A percentile compares a stretch with the other conserved stretches of the same genome.
phyloP scores from a whole-genome alignment of 495 filamentous ascomycete species.

The Lepraria neglecta region DNA sequence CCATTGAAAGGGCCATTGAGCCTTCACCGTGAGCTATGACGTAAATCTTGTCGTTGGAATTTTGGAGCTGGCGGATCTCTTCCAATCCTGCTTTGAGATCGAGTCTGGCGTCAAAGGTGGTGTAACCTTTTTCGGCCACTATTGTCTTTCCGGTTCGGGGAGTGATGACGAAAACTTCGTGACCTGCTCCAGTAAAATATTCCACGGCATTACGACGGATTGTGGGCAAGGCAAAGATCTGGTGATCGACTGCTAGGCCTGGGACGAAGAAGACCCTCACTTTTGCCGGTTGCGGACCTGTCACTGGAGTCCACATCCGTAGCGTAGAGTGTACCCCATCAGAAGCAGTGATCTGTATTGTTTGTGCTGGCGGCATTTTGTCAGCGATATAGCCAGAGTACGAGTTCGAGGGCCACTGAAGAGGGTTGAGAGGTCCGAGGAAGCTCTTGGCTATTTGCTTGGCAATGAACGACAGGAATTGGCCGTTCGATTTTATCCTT shows the following conservation, averaged over 20 bases:
- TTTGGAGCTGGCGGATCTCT: background rate
- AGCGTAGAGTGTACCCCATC: background rate
- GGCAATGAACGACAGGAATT: conserved; percentile 3
- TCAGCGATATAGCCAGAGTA: conserved; percentile 4
- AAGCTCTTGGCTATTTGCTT: conserved; percentile 3
- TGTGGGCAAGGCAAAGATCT: background rate
- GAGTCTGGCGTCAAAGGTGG: background rate
- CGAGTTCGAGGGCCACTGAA: background rate
- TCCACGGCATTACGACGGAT: background rate
- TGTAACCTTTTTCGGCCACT: background rate
- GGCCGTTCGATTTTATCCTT: background rate
- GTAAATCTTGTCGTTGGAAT: background rate
- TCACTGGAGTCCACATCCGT: background rate
- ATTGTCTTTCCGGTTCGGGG: background rate
- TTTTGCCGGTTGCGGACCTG: background rate
- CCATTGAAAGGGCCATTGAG: conserved; percentile 1
- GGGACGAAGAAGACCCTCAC: background rate
- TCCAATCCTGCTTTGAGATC: background rate
- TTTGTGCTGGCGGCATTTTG: background rate
- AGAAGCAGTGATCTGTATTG: background rate
- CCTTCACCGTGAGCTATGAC: background rate
- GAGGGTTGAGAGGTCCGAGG: conserved; percentile 1
- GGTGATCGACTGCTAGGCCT: background rate
- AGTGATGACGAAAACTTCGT: conserved; percentile 1
- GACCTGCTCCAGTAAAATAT: background rate